These are phyloP conservation scores for Linanthus parryae DNA, from an alignment of 148 eudicot species.

Conservation along the genomic window DNA sequence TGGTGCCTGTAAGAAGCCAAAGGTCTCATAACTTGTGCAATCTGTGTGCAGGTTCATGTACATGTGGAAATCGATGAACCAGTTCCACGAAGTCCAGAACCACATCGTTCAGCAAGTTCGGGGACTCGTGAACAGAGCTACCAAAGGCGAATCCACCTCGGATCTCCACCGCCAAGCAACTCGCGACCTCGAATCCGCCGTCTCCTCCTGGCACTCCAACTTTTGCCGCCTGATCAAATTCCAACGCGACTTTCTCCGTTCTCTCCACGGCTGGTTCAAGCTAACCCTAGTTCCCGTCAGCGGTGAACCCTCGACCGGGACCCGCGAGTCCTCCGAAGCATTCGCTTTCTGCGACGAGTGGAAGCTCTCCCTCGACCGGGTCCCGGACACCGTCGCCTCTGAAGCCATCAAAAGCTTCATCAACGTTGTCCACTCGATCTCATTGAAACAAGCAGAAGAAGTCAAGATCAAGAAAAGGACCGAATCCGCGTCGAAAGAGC, in stretches of 20 bases:
- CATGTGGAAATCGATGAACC: slow-evolving; percentile 97
- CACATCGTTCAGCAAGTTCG: slow-evolving; percentile 97
- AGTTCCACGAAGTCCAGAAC: slow-evolving; percentile 84
- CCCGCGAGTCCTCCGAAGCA: slow-evolving; percentile 36
- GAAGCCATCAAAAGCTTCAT: slow-evolving; percentile 96
- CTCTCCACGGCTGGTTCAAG: slow-evolving; percentile 97
- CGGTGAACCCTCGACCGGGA: slow-evolving; percentile 26
- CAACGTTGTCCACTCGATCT: slow-evolving; percentile 73
- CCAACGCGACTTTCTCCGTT: slow-evolving; percentile 72
- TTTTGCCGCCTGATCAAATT: slow-evolving; percentile 78
- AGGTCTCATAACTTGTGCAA: too few relatives aligned
- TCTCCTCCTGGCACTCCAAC: slow-evolving; percentile 92
- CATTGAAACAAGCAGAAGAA: slow-evolving; percentile 71
- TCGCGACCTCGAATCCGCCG: slow-evolving; percentile 85
- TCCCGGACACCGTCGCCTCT: slow-evolving; percentile 89
- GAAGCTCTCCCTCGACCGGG: slow-evolving; percentile 84
- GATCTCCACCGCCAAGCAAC: slow-evolving; percentile 97
- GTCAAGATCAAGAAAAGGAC: slow-evolving; percentile 69
- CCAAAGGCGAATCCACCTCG: slow-evolving; percentile 66
- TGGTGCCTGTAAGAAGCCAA: neutral
- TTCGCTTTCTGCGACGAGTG: slow-evolving; percentile 75
- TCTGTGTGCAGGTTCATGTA: slow-evolving; percentile 79
- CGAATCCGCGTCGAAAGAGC: slow-evolving; percentile 74
- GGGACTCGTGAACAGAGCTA: slow-evolving; percentile 55
- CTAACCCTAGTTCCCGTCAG: slow-evolving; percentile 60